Conservation (phyloP, 2,329 filamentous ascomycete genomes). For the Alternaria ethzedia region DNA sequence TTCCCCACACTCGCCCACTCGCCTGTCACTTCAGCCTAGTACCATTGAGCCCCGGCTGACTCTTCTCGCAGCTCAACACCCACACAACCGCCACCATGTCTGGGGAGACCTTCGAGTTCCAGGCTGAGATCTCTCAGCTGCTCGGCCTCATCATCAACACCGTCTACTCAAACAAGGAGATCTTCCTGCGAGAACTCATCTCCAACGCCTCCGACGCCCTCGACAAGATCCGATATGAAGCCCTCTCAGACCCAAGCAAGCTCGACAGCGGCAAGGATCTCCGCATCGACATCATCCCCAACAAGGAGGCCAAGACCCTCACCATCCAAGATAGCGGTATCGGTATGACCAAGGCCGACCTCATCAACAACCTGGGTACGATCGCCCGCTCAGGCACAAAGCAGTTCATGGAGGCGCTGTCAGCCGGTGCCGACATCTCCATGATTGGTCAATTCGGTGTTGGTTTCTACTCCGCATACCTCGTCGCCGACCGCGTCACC, state of each 20-base stretch:
- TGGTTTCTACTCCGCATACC: conserved; percentile 99
- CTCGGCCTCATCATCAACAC: conserved; percentile 99
- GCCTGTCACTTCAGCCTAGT: conserved; percentile 12
- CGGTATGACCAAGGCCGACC: conserved; percentile 99
- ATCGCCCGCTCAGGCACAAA: conserved; percentile 99
- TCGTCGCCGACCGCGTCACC: conserved; percentile 94
- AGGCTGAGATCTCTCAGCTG: conserved; percentile 99
- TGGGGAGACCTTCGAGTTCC: conserved; percentile 97
- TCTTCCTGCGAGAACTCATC: conserved; percentile 97
- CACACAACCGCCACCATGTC: conserved; percentile 68
- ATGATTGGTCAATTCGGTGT: conserved; percentile 99
- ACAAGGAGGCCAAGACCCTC: conserved; percentile 97
- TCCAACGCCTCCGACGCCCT: conserved; percentile 99
- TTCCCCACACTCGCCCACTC: conserved; percentile 17
- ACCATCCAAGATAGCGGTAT: conserved; percentile 98
- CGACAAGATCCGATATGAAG: conserved; percentile 99
- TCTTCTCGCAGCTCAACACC: conserved; percentile 19
- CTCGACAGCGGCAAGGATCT: conserved; percentile 98
- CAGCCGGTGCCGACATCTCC: conserved; percentile 97
- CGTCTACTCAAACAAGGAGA: conserved; percentile 99
- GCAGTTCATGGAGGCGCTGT: conserved; percentile 99
- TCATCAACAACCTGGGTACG: conserved; percentile 99
- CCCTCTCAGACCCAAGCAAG: conserved; percentile 95
- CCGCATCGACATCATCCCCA: conserved; percentile 97
- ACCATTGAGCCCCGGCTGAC: conserved; percentile 14